Base-by-base conservation (phyloP, 176 grass and related monocot species). In the Dendrocalamus sinicus region DNA sequence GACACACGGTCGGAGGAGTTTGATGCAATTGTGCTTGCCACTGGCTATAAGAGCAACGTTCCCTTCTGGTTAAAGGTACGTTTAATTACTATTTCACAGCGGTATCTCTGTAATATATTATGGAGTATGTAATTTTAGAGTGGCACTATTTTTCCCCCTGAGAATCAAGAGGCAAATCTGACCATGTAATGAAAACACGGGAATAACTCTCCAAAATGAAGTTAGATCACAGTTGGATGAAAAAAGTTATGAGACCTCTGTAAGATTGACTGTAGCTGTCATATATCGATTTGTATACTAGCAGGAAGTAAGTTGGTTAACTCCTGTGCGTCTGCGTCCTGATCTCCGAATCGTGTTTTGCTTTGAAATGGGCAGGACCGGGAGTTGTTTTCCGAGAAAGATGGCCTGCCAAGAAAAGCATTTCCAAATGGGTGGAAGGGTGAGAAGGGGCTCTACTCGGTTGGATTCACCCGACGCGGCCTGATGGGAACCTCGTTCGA, bases 11-110 rank as follows among this genome's bases (percentile, higher is more conserved):
- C 62, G 0, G 88, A 94, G 50, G 86, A 89, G 50, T 96, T 94
- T 8, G 90, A 96, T 51, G 90, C 81, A 11, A 81, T 99, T 54
- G 75, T 99, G 53, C 80, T 96, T 13, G 96, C 96, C 11, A 99
- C 96, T 7, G 96, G 96, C 40, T 99, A 96, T 85, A 96, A 82
- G 78, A 99, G 96, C 92, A 99, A 96, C 23, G 92, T 99, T 9
- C 94, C 96, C 50, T 63, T 75, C 51, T 99, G 96, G 96, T 58
- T 99, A 47, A 96, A 92, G 93, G 96, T 98, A 89, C 67, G 9
- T 73, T 62, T 30, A 30, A 30, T 30, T 73, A 35, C 52, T 20
- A 26, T 79, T 81, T 64, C 43, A 63, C 53, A 75, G 1, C 1
- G 12, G 19, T 51, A 63, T 71, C 9, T 72, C 43, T 19, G 37